These are phyloP conservation scores for Plasmodium billcollinsi DNA, from an alignment of 169 alveolate genomes.

Conservation along the genomic window DNA sequence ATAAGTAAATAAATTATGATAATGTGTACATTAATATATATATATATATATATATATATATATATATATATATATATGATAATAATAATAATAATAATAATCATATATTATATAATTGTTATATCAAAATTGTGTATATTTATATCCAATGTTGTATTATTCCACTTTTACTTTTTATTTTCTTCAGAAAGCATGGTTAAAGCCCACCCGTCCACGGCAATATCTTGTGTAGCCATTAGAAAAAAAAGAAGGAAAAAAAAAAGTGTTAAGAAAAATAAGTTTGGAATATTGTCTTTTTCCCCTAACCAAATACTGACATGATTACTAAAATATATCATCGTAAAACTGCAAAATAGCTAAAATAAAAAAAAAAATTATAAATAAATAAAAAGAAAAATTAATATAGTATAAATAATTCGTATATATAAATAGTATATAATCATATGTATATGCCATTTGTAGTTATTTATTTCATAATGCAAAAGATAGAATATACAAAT, in stretches of 20 bases:
- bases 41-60: not conserved
- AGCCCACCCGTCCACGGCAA: slow-evolving; percentile 98
- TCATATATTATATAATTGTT: no score
- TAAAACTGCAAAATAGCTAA: slow-evolving; percentile 79
- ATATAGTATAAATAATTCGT: not conserved
- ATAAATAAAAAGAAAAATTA: slow-evolving; percentile 1
- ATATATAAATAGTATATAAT: no score
- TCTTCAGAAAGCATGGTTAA: slow-evolving; percentile 89
- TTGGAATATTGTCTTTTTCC: slow-evolving; percentile 46
- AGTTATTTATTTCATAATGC: no score
- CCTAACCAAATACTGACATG: slow-evolving; percentile 81
- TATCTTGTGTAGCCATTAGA: slow-evolving; percentile 94
- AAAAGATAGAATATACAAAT: not conserved
- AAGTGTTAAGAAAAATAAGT: slow-evolving; percentile 69
- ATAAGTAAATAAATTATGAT: not conserved
- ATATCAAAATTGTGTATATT: not conserved
- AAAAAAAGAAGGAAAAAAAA: slow-evolving; percentile 83
- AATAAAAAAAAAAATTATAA: not conserved
- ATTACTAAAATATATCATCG: slow-evolving; percentile 78
- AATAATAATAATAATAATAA: no score
- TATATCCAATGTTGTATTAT: not conserved
- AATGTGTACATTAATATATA: not conserved
- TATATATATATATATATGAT: no score
- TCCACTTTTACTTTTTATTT: slow-evolving; percentile 79
- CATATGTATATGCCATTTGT: no score